Base-by-base conservation (phyloP, 805 yeast species). In the Ogataea ramenticola region DNA sequence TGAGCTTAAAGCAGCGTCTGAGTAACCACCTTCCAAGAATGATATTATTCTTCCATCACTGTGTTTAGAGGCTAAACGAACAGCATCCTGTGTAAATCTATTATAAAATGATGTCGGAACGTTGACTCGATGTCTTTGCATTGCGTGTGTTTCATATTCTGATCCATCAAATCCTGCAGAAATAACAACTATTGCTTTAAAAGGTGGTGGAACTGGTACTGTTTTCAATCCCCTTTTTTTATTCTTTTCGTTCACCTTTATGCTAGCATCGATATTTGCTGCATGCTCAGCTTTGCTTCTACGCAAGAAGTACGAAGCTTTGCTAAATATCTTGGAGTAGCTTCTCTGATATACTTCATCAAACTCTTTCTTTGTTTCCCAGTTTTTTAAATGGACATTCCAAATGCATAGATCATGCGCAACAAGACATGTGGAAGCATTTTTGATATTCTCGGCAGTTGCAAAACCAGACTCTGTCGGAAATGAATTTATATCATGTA, bases 161-260 rank as follows among this genome's bases (percentile, higher is more conserved):
- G 86, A 79, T 2, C 93, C 95, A 64, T 86, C 96, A 58, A 86
- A 87, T 2, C 96, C 96, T 0, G 95, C 90, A 37, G 95, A 85
- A 1, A 86, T 70, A n/a, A 82, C 72, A 3, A 87, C 76, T 46
- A 86, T 50, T 1, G 80, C 76, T 49, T 72, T 74, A 58, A 77
- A 79, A 2, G 70, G 68, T 2, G 46, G 41, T 52, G 11, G 75
- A 72, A 47, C 22, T 10, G 37, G 37, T 11, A 36, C 4, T 17
- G 6, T 4, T 5, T 66, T 67, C 53, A 65, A 68, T 1, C 65
- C 61, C 8, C 57, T 63, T 5, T 72, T 30, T 15, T 26, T 24
- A 12, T 17, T 22, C 15, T 9, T 22, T 21, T 3, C 3, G 19
- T 36, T 21, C 22, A 11, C 19, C 15, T 36, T 21, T 3, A 46